phyloP scores from a whole-genome alignment of 371 early-diverging fungal genomes.

The Mucor mucedo region DNA sequence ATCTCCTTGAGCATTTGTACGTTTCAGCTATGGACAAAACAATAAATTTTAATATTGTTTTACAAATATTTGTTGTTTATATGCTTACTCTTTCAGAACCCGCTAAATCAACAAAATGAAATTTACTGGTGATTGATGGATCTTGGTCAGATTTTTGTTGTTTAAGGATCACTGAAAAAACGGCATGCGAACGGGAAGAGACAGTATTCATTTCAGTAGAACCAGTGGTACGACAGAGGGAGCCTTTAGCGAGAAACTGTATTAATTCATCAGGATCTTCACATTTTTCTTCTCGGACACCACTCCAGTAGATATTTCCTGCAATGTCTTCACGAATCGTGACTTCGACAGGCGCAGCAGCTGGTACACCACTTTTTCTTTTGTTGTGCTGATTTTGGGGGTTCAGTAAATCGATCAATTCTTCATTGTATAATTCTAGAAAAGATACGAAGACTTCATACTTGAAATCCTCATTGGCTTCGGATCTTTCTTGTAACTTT shows the following conservation, averaged over 20 bases:
- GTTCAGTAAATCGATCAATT: constrained; percentile 84
- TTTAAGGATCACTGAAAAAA: constrained; percentile 90
- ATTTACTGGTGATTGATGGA: constrained; percentile 62
- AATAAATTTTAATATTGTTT: background rate
- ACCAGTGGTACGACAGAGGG: constrained; percentile 91
- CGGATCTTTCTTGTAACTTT: constrained; percentile 43
- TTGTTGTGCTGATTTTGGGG: constrained; percentile 31
- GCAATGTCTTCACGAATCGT: constrained; percentile 91
- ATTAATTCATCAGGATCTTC: constrained; percentile 78
- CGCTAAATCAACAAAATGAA: constrained; percentile 97
- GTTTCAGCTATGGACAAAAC: constrained; percentile 70
- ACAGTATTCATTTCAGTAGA: constrained; percentile 97
- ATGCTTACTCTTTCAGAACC: constrained; percentile 68
- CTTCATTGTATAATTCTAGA: constrained; percentile 99
- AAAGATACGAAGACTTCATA: constrained; percentile 78
- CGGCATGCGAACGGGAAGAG: constrained; percentile 98
- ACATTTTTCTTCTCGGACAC: constrained; percentile 85
- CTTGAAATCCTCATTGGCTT: constrained; percentile 50
- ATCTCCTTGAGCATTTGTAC: constrained; percentile 94
- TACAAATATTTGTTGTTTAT: background rate
- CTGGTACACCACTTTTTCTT: constrained; percentile 23
- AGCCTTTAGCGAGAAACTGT: constrained; percentile 74
- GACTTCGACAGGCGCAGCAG: constrained; percentile 30
- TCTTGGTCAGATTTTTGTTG: constrained; percentile 50
- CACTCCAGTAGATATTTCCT: constrained; percentile 91